phyloP scores from a whole-genome alignment of 2,329 filamentous ascomycete species.

The Colletotrichum brevisporum region DNA sequence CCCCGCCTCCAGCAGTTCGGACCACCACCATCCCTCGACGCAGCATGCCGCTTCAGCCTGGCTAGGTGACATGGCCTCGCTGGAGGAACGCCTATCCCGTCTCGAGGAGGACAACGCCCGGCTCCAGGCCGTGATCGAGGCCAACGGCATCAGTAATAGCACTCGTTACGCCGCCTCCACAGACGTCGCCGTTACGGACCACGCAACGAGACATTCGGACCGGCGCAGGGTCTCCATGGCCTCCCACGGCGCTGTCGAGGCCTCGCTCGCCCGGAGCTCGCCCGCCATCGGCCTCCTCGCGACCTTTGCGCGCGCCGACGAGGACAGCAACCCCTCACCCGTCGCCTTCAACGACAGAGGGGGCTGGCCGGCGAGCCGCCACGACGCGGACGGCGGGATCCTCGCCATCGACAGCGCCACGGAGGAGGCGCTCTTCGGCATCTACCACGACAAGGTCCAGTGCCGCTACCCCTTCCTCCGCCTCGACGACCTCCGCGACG shows the following conservation, averaged over 20 bases:
- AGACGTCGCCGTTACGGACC: not conserved
- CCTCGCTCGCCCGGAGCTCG: constrained; percentile 1
- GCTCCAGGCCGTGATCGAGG: constrained; percentile 16
- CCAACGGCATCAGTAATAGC: not conserved
- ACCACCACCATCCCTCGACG: constrained; percentile 26
- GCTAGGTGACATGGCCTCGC: constrained; percentile 15
- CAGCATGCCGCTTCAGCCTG: constrained; percentile 5
- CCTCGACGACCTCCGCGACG: constrained; percentile 40
- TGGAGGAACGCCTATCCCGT: constrained; percentile 16
- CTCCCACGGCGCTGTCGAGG: not conserved
- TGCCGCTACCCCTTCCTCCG: constrained; percentile 46
- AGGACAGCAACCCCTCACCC: not conserved
- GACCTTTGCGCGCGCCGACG: not conserved
- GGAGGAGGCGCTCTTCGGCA: constrained; percentile 43
- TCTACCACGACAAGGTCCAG: constrained; percentile 47
- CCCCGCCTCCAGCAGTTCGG: constrained; percentile 40
- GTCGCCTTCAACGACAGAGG: not conserved
- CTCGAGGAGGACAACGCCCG: constrained; percentile 9
- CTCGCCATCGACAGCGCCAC: constrained; percentile 12
- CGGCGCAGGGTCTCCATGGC: not conserved
- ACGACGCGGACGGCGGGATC: not conserved
- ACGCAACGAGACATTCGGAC: not conserved
- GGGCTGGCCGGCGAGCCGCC: not conserved
- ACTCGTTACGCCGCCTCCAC: not conserved
- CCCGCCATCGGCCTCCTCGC: not conserved